Evolutionary conservation across 257 asterid genomes (phyloP).

Genomic region (Datura wrightii): DNA sequence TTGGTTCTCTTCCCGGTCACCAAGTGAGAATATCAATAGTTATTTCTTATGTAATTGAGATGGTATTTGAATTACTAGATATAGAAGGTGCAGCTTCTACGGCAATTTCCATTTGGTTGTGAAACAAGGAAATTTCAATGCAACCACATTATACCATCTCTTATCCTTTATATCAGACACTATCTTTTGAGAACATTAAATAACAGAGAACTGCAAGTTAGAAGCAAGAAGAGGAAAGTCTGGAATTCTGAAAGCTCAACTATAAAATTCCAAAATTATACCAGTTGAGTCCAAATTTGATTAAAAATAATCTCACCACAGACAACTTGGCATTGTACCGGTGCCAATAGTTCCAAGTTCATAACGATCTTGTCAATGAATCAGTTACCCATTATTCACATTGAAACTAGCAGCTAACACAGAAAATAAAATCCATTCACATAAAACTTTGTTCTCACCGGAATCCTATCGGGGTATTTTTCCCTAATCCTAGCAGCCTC

Average conservation of each 20-base stretch:
- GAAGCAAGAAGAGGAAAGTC: neutral
- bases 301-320: neutral
- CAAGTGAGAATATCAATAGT: neutral
- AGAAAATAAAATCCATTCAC: neutral
- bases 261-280: neutral
- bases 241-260: neutral
- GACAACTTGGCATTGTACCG: neutral
- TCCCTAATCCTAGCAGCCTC: conserved; percentile 80
- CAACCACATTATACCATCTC: neutral
- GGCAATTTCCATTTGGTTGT: neutral
- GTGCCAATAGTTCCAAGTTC: conserved; percentile 2
- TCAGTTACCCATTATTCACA: neutral
- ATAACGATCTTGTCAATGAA: neutral
- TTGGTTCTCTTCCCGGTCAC: neutral
- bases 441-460: conserved; percentile 51
- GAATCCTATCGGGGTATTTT: conserved; percentile 75
- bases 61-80: neutral
- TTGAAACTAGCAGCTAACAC: neutral
- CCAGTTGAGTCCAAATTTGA: neutral
- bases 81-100: neutral
- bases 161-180: neutral
- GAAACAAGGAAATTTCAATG: neutral
- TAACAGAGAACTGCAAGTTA: neutral
- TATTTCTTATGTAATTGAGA: neutral
- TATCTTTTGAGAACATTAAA: neutral